phyloP scores from a whole-genome alignment of 2,329 filamentous ascomycete genomes.

The Alternaria tenuissima region DNA sequence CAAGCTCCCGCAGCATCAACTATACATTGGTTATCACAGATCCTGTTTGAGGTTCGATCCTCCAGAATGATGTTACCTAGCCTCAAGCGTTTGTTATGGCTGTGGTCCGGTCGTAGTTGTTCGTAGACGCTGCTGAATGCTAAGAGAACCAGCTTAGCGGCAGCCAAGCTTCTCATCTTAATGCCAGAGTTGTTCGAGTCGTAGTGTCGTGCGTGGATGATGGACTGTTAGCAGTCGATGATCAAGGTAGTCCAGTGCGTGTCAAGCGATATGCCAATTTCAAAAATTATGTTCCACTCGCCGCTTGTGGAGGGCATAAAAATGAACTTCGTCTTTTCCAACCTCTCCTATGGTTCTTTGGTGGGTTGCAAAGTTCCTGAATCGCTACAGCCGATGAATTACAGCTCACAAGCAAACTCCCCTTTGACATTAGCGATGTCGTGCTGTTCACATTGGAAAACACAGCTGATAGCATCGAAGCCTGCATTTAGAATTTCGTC shows the following conservation, averaged over 20 bases:
- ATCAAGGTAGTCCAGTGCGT: constrained; percentile 4
- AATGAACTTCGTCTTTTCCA: constrained; percentile 1
- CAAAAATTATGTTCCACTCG: neutral
- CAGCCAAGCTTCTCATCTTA: neutral
- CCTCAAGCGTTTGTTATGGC: neutral
- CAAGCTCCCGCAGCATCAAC: neutral
- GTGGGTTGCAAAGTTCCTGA: neutral
- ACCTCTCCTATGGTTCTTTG: neutral
- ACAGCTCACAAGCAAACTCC: neutral
- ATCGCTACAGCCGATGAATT: neutral
- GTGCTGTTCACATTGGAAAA: neutral
- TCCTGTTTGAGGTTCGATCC: neutral
- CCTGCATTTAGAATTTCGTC: neutral
- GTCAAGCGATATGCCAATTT: neutral
- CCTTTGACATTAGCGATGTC: neutral
- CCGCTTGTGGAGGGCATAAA: neutral
- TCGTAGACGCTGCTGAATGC: neutral
- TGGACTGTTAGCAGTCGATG: constrained; percentile 5
- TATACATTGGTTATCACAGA: too few species aligned
- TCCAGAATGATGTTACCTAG: neutral
- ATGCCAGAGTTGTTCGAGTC: neutral
- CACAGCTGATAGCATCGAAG: neutral
- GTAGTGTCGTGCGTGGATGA: neutral
- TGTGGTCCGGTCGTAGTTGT: neutral
- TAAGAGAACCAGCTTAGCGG: neutral